Evolutionary conservation across 495 filamentous ascomycete species (phyloP).

Genomic region (Sordaria brevicollis): DNA sequence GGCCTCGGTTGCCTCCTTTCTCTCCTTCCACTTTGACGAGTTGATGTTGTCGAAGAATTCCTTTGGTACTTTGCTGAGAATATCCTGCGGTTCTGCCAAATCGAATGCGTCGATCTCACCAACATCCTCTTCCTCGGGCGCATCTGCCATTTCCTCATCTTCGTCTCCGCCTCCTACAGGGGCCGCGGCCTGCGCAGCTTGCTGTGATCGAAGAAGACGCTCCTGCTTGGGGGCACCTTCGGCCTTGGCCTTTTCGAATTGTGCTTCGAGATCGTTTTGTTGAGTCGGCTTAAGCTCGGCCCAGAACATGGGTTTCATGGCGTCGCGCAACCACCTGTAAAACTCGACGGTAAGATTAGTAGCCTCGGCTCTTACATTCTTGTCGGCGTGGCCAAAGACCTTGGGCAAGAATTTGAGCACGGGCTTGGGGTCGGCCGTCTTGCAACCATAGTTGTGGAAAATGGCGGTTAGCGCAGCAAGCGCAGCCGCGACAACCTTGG

Average conservation of each 20-base stretch:
- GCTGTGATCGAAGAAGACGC: conserved; percentile 76
- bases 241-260: conserved; percentile 86
- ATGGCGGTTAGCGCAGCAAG: conserved; percentile 71
- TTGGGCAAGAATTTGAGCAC: conserved; percentile 87
- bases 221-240: conserved; percentile 86
- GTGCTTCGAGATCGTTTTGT: conserved; percentile 84
- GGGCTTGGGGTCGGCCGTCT: conserved; percentile 91
- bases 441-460: conserved; percentile 89
- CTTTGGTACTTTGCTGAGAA: conserved; percentile 71
- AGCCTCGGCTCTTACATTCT: conserved; percentile 93
- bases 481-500: conserved; percentile 84
- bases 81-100: conserved; percentile 81
- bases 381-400: conserved; percentile 92
- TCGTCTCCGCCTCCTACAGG: conserved; percentile 45
- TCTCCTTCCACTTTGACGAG: conserved; percentile 96
- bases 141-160: conserved; percentile 43
- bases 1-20: conserved; percentile 88
- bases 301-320: conserved; percentile 98
- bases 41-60: conserved; percentile 71
- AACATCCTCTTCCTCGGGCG: conserved; percentile 55
- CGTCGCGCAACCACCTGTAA: conserved; percentile 94
- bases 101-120: conserved; percentile 76
- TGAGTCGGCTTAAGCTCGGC: conserved; percentile 90
- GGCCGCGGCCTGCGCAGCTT: conserved; percentile 65
- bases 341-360: conserved; percentile 88